Conservation (phyloP, 2,329 filamentous ascomycete species). For the Paecilomyces dactylethromorphus region DNA sequence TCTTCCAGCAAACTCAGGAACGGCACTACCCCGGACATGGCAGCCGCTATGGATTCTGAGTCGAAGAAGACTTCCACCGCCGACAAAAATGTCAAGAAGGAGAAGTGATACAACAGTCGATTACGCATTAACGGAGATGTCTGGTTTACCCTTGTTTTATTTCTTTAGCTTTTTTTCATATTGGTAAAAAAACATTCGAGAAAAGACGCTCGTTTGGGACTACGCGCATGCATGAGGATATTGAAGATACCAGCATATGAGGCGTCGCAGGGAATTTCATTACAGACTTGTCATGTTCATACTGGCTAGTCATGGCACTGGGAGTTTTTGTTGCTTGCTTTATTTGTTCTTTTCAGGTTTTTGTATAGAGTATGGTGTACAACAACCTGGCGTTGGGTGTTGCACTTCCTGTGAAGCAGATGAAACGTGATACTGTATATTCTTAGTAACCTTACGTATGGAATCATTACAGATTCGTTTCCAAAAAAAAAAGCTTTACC, state of each 20-base stretch:
- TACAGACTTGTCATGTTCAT: not conserved
- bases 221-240: not conserved
- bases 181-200: not conserved
- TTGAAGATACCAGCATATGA: not conserved
- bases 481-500: not conserved
- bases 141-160: not conserved
- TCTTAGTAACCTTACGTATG: not conserved
- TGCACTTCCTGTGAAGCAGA: not conserved
- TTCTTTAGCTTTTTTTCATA: not conserved
- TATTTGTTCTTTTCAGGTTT: slow-evolving; percentile 9
- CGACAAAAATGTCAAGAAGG: slow-evolving; percentile 3
- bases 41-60: slow-evolving; percentile 21
- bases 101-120: not conserved
- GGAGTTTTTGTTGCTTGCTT: slow-evolving; percentile 9
- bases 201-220: not conserved
- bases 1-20: slow-evolving; percentile 35
- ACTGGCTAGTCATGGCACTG: slow-evolving; percentile 14
- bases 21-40: slow-evolving; percentile 30
- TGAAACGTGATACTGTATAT: not conserved
- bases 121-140: not conserved
- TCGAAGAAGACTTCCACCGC: slow-evolving; percentile 29
- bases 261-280: not conserved
- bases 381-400: slow-evolving; percentile 9
- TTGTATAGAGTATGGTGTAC: slow-evolving; percentile 11
- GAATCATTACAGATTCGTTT: not conserved